phyloP scores from a whole-genome alignment of 306 rosid species.

The Ormosia semicastrata region DNA sequence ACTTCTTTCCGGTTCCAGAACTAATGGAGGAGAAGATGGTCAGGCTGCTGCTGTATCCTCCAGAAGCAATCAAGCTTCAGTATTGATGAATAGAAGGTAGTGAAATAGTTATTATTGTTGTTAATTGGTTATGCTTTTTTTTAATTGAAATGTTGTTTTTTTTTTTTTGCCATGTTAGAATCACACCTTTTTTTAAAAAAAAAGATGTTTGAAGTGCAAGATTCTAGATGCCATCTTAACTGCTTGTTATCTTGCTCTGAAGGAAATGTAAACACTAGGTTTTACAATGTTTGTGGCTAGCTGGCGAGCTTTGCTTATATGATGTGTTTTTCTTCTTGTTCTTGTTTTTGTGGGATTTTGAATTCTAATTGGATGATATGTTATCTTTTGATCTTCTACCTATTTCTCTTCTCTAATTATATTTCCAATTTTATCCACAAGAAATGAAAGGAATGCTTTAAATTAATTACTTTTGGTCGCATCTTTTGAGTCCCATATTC shows the following conservation, averaged over 20 bases:
- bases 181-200: not conserved
- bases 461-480: not conserved
- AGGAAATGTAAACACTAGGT: not conserved
- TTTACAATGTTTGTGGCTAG: not conserved
- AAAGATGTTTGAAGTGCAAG: not conserved
- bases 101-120: conserved; percentile 30
- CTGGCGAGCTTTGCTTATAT: not conserved
- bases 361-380: not conserved
- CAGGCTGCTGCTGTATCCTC: conserved; percentile 48
- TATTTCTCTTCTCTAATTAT: not conserved
- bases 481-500: not conserved
- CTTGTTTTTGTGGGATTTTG: not conserved
- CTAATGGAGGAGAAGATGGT: conserved; percentile 65
- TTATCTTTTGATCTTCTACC: not conserved
- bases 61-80: conserved; percentile 54
- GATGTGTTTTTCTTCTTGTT: not conserved
- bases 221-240: not conserved
- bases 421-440: not conserved
- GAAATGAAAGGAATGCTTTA: not conserved
- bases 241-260: not conserved
- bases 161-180: not conserved
- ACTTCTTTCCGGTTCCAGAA: conserved; percentile 62
- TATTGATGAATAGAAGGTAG: conserved; percentile 66
- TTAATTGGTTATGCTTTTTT: conserved; percentile 6
- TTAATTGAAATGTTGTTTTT: not conserved